phyloP scores from a whole-genome alignment of 2,329 filamentous ascomycete species.

The Gaeumannomyces tritici region DNA sequence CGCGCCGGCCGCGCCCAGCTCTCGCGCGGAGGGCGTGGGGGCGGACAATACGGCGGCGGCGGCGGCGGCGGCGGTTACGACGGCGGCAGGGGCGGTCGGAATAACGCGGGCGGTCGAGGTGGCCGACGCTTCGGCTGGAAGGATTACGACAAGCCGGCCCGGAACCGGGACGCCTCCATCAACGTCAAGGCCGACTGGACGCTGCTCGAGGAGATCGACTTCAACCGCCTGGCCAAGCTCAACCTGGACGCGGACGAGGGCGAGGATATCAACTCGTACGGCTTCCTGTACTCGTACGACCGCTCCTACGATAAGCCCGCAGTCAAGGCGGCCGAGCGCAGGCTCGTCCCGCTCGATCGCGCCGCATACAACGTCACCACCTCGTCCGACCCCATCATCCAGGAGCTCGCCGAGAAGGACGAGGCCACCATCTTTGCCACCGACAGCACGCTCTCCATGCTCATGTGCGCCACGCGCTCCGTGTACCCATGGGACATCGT shows the following conservation, averaged over 20 bases:
- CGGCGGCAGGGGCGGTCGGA: conserved; percentile 50
- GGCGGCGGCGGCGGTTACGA: conserved; percentile 58
- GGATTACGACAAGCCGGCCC: conserved; percentile 95
- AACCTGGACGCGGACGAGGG: conserved; percentile 92
- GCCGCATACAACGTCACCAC: conserved; percentile 98
- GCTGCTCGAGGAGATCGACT: conserved; percentile 97
- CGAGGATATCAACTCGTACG: conserved; percentile 90
- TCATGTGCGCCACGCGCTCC: conserved; percentile 95
- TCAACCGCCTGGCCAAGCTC: conserved; percentile 87
- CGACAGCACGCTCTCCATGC: conserved; percentile 94
- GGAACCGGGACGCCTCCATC: conserved; percentile 91
- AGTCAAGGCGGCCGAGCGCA: conserved; percentile 80
- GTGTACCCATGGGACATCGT: conserved; percentile 99
- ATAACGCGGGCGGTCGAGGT: conserved; percentile 58
- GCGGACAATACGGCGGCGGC: conserved; percentile 47
- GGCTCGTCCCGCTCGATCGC: conserved; percentile 80
- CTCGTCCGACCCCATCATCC: conserved; percentile 89
- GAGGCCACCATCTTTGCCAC: conserved; percentile 96
- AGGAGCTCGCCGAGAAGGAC: conserved; percentile 91
- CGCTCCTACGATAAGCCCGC: conserved; percentile 88
- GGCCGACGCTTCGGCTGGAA: conserved; percentile 95
- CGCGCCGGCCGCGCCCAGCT: conserved; percentile 51
- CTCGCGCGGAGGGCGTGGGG: conserved; percentile 62
- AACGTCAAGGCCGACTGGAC: conserved; percentile 95
- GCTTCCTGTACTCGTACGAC: conserved; percentile 98